A percentile compares a stretch with the other conserved stretches of the same genome.
These are phyloP conservation scores for Psilocybe sp. DNA, from an alignment of 768 basidiomycete species.

Conservation along the genomic window DNA sequence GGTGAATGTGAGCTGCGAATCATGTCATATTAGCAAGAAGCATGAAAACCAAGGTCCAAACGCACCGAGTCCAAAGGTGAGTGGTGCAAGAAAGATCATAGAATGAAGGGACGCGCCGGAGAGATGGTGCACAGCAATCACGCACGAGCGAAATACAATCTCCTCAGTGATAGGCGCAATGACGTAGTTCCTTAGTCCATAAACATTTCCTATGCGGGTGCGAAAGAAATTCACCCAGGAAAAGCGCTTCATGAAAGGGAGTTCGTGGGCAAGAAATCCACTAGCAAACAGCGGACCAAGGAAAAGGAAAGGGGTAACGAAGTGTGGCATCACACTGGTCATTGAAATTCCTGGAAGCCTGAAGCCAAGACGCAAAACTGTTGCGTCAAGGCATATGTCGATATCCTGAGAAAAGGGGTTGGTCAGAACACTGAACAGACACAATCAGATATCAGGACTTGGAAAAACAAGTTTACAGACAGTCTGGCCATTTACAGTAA, in stretches of 20 bases:
- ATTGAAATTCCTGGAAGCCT: too few species aligned
- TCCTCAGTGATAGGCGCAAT: slow-evolving; percentile 86
- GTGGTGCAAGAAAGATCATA: slow-evolving; percentile 79
- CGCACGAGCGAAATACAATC: slow-evolving; percentile 83
- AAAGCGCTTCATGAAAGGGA: slow-evolving; percentile 59
- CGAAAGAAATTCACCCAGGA: slow-evolving; percentile 36
- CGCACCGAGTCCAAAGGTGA: slow-evolving; percentile 89
- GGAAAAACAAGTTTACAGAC: slow-evolving; percentile 10
- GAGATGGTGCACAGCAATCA: slow-evolving; percentile 71
- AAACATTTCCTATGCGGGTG: slow-evolving; percentile 43
- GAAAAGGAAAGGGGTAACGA: slow-evolving; percentile 73
- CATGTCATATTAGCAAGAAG: neutral
- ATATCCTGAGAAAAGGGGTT: too few species aligned
- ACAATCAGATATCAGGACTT: too few species aligned
- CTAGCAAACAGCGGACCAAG: slow-evolving; percentile 70
- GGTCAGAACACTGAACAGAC: too few species aligned
- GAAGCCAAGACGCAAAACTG: too few species aligned
- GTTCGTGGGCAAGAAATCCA: slow-evolving; percentile 37
- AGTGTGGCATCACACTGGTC: slow-evolving; percentile 42
- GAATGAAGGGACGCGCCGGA: slow-evolving; percentile 49
- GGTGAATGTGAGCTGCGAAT: slow-evolving; percentile 83
- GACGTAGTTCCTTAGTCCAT: slow-evolving; percentile 70
- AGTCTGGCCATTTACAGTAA: slow-evolving; percentile 1
- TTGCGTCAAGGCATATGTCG: slow-evolving; percentile 7
- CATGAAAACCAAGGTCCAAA: neutral